Conservation (phyloP, 768 basidiomycete genomes). For the Rhodotorula taiwanensis region DNA sequence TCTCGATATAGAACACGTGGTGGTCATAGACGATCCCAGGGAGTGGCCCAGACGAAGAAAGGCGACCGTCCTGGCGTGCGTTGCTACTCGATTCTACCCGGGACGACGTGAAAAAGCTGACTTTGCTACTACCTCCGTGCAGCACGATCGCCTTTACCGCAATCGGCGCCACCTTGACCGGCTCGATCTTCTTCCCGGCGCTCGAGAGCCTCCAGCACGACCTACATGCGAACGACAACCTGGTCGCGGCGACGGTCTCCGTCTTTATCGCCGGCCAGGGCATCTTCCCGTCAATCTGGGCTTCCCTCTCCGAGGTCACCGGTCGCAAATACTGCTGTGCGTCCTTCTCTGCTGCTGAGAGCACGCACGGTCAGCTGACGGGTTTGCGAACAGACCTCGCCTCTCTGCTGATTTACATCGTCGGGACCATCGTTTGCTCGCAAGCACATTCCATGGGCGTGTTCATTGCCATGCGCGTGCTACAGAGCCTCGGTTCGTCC, state of each 20-base stretch:
- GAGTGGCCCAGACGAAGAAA: constrained; percentile 21
- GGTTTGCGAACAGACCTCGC: too few species aligned
- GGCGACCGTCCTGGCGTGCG: constrained; percentile 19
- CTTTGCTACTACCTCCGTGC: not conserved
- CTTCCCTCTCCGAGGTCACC: constrained; percentile 63
- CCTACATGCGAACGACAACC: constrained; percentile 55
- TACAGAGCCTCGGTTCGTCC: constrained; percentile 64
- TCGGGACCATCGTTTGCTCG: constrained; percentile 57
- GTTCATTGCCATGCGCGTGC: constrained; percentile 60
- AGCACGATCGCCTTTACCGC: constrained; percentile 13
- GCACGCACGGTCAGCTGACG: too few species aligned
- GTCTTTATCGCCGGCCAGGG: constrained; percentile 71
- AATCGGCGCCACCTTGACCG: constrained; percentile 27
- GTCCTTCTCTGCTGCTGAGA: too few species aligned
- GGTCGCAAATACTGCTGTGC: constrained; percentile 58
- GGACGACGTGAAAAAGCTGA: too few species aligned
- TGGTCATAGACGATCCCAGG: constrained; percentile 37
- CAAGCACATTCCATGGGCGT: constrained; percentile 54
- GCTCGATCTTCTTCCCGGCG: constrained; percentile 34
- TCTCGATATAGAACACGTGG: constrained; percentile 30
- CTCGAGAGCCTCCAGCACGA: constrained; percentile 41
- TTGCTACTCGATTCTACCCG: not conserved
- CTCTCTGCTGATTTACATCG: constrained; percentile 45
- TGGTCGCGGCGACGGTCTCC: constrained; percentile 64
- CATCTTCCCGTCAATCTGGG: constrained; percentile 58